Conservation (phyloP, 257 asterid species). For the Jasminum sambac region DNA sequence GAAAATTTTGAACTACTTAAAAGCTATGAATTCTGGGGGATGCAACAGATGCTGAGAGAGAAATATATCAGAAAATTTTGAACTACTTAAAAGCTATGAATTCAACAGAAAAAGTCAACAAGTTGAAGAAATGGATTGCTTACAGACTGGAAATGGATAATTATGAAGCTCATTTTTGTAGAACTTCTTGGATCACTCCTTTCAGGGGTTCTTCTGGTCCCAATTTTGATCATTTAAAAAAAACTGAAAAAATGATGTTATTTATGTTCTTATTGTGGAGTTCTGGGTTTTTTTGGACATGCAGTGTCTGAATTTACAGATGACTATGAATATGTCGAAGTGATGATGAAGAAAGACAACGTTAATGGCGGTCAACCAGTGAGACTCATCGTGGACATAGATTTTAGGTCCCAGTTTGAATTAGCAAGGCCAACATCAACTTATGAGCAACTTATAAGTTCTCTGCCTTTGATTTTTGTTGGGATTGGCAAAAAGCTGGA, state of each 20-base stretch:
- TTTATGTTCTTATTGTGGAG: too few species aligned
- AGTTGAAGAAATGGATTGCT: constrained; percentile 44
- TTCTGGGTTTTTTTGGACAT: not conserved
- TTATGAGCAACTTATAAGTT: constrained; percentile 45
- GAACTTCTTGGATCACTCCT: constrained; percentile 53
- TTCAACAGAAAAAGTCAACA: constrained; percentile 30
- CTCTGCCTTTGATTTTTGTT: constrained; percentile 56
- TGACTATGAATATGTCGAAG: constrained; percentile 61
- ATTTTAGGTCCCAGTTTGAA: constrained; percentile 54
- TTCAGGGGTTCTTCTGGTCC: constrained; percentile 48
- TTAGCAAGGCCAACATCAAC: constrained; percentile 43
- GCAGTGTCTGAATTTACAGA: constrained; percentile 38
- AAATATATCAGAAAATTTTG: constrained; percentile 44
- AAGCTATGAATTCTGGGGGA: constrained; percentile 29
- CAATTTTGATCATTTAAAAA: too few species aligned
- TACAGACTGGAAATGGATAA: constrained; percentile 46
- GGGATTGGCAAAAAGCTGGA: constrained; percentile 52
- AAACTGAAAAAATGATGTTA: too few species aligned
- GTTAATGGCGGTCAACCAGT: constrained; percentile 21
- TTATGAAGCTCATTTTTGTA: constrained; percentile 56
- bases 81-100: constrained; percentile 34
- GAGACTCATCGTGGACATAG: constrained; percentile 55
- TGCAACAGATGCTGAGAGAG: constrained; percentile 45
- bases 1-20: constrained; percentile 42
- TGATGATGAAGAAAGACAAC: constrained; percentile 35